These are phyloP conservation scores for Hypericum androsaemum DNA, from an alignment of 345 rosid species.

Conservation along the genomic window DNA sequence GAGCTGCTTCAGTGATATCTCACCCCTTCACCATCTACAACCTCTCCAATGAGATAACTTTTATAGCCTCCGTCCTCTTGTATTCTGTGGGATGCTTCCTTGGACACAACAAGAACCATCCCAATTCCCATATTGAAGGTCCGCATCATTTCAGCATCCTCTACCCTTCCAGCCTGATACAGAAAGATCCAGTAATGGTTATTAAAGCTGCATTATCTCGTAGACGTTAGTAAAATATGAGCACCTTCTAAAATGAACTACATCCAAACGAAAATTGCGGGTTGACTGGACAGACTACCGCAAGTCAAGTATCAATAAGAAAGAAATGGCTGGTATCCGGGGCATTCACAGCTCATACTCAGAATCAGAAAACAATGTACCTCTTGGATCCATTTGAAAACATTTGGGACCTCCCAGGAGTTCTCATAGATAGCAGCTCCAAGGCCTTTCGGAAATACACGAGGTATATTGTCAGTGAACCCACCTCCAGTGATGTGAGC, in stretches of 20 bases:
- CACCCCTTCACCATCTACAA: conserved; percentile 57
- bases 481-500: conserved; percentile 96
- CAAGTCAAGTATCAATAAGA: too few species aligned
- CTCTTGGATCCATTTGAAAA: conserved; percentile 91
- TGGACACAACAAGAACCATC: conserved; percentile 63
- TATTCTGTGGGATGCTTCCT: conserved; percentile 51
- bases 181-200: neutral
- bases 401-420: conserved; percentile 64
- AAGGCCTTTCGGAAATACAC: conserved; percentile 71
- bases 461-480: conserved; percentile 79
- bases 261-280: neutral
- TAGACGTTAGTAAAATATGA: neutral
- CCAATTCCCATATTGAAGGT: conserved; percentile 93
- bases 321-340: too few species aligned
- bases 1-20: conserved; percentile 19
- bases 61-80: conserved; percentile 32
- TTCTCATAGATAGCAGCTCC: conserved; percentile 55
- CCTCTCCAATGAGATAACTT: conserved; percentile 68
- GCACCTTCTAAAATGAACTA: neutral
- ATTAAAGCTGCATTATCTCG: too few species aligned
- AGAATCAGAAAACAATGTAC: conserved; percentile 21
- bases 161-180: conserved; percentile 60
- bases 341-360: too few species aligned
- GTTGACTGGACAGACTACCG: neutral
- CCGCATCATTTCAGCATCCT: conserved; percentile 77